These are phyloP conservation scores for Rhazya stricta DNA, from an alignment of 257 asterid genomes.

Conservation along the genomic window DNA sequence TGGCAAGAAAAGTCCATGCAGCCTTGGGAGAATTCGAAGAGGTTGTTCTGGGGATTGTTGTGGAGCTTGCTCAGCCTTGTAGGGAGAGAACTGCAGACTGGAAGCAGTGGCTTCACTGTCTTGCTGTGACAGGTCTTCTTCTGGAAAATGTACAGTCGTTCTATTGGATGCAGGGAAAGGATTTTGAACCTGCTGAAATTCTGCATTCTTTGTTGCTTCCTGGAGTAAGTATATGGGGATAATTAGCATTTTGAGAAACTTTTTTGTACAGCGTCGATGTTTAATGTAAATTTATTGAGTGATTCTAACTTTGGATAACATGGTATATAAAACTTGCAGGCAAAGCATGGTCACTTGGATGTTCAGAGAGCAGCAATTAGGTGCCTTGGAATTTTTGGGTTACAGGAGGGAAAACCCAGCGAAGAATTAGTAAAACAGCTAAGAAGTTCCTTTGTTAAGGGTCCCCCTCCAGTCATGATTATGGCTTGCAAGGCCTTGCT, in stretches of 20 bases:
- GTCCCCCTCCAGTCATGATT: slow-evolving; percentile 43
- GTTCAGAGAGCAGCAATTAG: slow-evolving; percentile 88
- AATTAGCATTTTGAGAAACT: background rate
- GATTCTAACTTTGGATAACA: slow-evolving; percentile 14
- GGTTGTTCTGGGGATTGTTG: slow-evolving; percentile 62
- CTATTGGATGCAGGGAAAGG: slow-evolving; percentile 59
- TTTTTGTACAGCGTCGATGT: background rate
- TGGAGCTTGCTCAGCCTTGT: slow-evolving; percentile 87
- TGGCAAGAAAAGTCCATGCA: slow-evolving; percentile 75
- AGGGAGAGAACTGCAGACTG: slow-evolving; percentile 90
- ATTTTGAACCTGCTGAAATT: slow-evolving; percentile 72
- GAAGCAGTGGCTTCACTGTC: slow-evolving; percentile 89
- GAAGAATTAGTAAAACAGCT: slow-evolving; percentile 64
- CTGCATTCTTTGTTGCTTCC: slow-evolving; percentile 82
- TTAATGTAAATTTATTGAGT: background rate
- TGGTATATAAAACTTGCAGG: slow-evolving; percentile 42
- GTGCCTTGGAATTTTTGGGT: slow-evolving; percentile 89
- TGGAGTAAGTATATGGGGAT: slow-evolving; percentile 49
- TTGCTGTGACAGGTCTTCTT: slow-evolving; percentile 75
- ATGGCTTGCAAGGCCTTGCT: slow-evolving; percentile 84
- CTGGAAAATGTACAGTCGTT: slow-evolving; percentile 70
- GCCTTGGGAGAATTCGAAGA: slow-evolving; percentile 80
- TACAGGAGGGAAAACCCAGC: slow-evolving; percentile 69
- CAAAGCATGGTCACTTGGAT: slow-evolving; percentile 73
- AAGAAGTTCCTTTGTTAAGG: slow-evolving; percentile 57